A percentile compares a stretch with the other conserved stretches of the same genome.
Evolutionary conservation across 2,329 filamentous ascomycete genomes (phyloP).

Genomic region (Alternaria triticina): DNA sequence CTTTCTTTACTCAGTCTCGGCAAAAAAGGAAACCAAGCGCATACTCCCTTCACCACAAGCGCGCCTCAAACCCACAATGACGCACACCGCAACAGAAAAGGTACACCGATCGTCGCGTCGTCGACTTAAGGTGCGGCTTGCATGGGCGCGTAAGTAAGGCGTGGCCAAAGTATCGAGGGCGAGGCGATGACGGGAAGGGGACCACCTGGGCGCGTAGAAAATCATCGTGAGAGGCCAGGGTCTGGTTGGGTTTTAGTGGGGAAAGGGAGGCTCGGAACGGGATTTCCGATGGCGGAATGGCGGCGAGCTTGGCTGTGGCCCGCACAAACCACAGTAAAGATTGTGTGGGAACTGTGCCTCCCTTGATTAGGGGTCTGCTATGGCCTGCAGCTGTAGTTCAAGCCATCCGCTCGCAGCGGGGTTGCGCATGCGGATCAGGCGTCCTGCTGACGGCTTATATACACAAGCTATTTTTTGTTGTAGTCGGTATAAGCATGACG

Average conservation of each 20-base stretch:
- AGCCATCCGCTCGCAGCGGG: background rate
- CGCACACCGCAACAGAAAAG: background rate
- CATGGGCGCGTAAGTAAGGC: conserved; percentile 24
- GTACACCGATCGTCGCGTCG: conserved; percentile 10
- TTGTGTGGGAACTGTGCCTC: background rate
- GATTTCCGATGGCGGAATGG: background rate
- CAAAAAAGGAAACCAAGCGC: background rate
- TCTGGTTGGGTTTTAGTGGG: conserved; percentile 1
- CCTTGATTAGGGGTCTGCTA: background rate
- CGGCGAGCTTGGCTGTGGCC: background rate
- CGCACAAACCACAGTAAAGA: background rate
- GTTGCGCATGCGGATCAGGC: background rate
- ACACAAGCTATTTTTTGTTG: background rate
- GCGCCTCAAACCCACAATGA: background rate
- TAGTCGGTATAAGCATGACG: background rate
- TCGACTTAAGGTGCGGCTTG: conserved; percentile 30
- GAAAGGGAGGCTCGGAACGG: conserved; percentile 2
- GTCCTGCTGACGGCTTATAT: background rate
- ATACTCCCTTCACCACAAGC: background rate
- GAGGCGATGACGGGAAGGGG: background rate
- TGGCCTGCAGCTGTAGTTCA: background rate
- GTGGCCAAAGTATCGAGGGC: background rate
- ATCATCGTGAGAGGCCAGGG: conserved; percentile 4
- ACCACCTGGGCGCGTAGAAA: conserved; percentile 7
- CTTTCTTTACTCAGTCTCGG: background rate